Evolutionary conservation across 495 filamentous ascomycete genomes (phyloP), one percentile per base, ranked within the genome.

Genomic region (Monascus purpureus): DNA sequence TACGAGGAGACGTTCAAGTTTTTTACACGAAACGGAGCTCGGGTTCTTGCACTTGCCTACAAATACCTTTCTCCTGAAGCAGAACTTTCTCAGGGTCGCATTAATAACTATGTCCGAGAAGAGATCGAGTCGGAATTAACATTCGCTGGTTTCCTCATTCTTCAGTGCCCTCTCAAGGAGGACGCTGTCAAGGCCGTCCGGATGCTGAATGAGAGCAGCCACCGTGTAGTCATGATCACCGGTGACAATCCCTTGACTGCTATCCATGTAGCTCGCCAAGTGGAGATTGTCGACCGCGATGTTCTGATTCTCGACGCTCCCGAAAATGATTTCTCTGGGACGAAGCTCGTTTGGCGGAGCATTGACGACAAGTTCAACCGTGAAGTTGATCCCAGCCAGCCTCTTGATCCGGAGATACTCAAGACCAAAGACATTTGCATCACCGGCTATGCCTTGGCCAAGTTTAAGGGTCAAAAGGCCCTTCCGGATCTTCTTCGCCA

Each of bases 1-100:
- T 99, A 99, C 49, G 90, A 99, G 49, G 92, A 99, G 55, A 96
- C 92, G 0, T 99, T 72, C 70, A 99, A 96, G 53, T 77, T 93
- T 57, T 99, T 94, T 52, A 96, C 88, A 33, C 75, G 90, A 36
- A 90, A 87, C 38, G 90, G 90, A 43, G 85, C 83, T 32, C 76
- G 90, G 57, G 90, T 99, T 8, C 67, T 99, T 22, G 82, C 90
- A 30, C 75, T 99, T 8, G 92, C 78, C 13, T 96, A 92, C 63
- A 93, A 92, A 57, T 82, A 87, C 44, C 69, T 99, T 8, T 74
- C 83, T 6, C 54, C 63, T 1, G 86, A 93, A 22, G 55, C 70
- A 5, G 92, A 99, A 44, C 58, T 94, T 31, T 79, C 82, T 24
- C 75, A 81, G 38, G 64, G 64, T 43, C 82, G 73, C 41, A 85